phyloP scores from a whole-genome alignment of 306 rosid species.

The Crataegus laevigata region DNA sequence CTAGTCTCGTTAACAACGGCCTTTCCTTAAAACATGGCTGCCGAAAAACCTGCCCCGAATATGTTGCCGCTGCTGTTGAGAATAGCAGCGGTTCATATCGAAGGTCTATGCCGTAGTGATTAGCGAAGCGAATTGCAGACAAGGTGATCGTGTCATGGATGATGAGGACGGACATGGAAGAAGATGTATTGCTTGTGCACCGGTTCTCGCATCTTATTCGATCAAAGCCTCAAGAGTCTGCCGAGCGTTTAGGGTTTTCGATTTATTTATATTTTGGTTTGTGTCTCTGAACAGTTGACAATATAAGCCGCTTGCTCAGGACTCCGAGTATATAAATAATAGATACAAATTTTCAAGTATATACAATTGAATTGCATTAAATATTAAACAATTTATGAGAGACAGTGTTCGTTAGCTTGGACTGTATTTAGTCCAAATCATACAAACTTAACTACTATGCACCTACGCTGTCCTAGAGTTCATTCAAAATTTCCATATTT shows the following conservation, averaged over 20 bases:
- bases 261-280: too few relatives aligned
- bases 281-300: not conserved
- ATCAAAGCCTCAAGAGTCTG: not conserved
- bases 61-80: not conserved
- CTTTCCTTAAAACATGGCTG: slow-evolving; percentile 68
- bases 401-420: not conserved
- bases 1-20: slow-evolving; percentile 73
- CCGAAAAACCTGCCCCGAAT: not conserved
- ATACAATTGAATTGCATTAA: not conserved
- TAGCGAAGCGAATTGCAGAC: not conserved
- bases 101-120: not conserved
- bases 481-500: not conserved
- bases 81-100: not conserved
- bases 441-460: not conserved
- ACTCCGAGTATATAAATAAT: too few relatives aligned
- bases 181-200: not conserved
- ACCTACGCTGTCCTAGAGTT: not conserved
- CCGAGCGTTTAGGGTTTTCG: not conserved
- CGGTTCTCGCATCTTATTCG: not conserved
- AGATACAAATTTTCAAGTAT: not conserved
- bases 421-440: not conserved
- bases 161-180: not conserved
- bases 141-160: not conserved
- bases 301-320: not conserved
- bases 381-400: not conserved